A percentile compares a stretch with the other conserved stretches of the same genome.
Conservation (phyloP, 2,329 filamentous ascomycete species). For the Fonsecaea pugnacius region DNA sequence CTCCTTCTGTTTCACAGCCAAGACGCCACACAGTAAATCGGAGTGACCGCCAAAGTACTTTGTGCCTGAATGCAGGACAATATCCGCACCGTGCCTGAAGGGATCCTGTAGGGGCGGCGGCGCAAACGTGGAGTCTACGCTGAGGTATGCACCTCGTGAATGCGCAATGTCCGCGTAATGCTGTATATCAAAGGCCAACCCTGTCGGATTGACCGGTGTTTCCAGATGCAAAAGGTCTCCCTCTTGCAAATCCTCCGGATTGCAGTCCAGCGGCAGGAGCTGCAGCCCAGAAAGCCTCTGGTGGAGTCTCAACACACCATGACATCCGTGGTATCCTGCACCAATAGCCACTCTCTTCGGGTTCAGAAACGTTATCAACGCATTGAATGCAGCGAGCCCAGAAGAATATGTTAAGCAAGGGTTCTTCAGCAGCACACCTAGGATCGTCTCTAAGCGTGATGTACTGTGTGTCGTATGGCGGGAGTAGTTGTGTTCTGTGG, state of each 20-base stretch:
- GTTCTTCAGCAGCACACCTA: conserved; percentile 72
- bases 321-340: conserved; percentile 89
- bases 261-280: conserved; percentile 72
- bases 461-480: conserved; percentile 77
- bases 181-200: conserved; percentile 74
- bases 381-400: conserved; percentile 86
- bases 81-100: conserved; percentile 77
- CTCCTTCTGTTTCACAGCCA: conserved; percentile 64
- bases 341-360: conserved; percentile 82
- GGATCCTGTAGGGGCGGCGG: conserved; percentile 89
- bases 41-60: conserved; percentile 97
- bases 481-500: conserved; percentile 74
- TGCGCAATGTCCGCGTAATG: conserved; percentile 75
- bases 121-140: conserved; percentile 89
- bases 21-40: conserved; percentile 86
- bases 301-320: conserved; percentile 78
- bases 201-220: conserved; percentile 90
- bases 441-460: conserved; percentile 81
- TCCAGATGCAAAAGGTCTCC: conserved; percentile 91
- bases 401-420: conserved; percentile 78
- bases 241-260: conserved; percentile 66
- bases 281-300: conserved; percentile 75
- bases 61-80: conserved; percentile 89
- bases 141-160: conserved; percentile 72
- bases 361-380: conserved; percentile 79